Percentiles rank a stretch among this genome's conserved stretches.
These are phyloP conservation scores for Ceratobasidium sp. DNA, from an alignment of 1,284 basidiomycete species.

Conservation along the genomic window DNA sequence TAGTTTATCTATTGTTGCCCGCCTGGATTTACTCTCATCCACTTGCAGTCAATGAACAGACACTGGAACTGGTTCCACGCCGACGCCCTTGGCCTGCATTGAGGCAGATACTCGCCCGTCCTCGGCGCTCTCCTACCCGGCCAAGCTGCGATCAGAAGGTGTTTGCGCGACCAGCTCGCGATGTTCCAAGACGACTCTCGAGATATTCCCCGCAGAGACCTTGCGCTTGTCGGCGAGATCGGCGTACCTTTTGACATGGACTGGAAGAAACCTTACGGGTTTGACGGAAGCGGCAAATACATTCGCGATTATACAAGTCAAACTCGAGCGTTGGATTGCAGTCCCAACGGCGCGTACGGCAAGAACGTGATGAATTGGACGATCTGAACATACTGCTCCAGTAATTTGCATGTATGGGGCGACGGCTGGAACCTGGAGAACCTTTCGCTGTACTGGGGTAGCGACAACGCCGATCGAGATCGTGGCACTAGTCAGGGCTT, in stretches of 20 bases:
- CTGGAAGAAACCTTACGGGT: constrained; percentile 83
- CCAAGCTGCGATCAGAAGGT: constrained; percentile 83
- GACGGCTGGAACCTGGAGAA: constrained; percentile 98
- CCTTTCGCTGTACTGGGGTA: constrained; percentile 88
- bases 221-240: constrained; percentile 95
- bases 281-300: constrained; percentile 72
- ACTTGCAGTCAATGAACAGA: constrained; percentile 74
- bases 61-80: constrained; percentile 99
- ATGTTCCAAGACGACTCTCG: constrained; percentile 80
- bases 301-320: constrained; percentile 85
- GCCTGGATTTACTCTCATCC: not conserved
- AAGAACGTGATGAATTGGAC: constrained; percentile 86
- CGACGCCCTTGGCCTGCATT: constrained; percentile 89
- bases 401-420: constrained; percentile 87
- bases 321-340: constrained; percentile 90
- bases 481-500: constrained; percentile 45
- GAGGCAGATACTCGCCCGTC: constrained; percentile 81
- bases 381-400: constrained; percentile 91
- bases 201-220: constrained; percentile 76
- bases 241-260: constrained; percentile 96
- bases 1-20: constrained; percentile 54
- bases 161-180: constrained; percentile 85
- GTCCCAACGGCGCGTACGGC: constrained; percentile 90
- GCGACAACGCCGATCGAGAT: constrained; percentile 72
- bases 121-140: constrained; percentile 74